These are phyloP conservation scores for Chalaropsis ovoidea DNA, from an alignment of 2,329 filamentous ascomycete genomes.

Conservation along the genomic window DNA sequence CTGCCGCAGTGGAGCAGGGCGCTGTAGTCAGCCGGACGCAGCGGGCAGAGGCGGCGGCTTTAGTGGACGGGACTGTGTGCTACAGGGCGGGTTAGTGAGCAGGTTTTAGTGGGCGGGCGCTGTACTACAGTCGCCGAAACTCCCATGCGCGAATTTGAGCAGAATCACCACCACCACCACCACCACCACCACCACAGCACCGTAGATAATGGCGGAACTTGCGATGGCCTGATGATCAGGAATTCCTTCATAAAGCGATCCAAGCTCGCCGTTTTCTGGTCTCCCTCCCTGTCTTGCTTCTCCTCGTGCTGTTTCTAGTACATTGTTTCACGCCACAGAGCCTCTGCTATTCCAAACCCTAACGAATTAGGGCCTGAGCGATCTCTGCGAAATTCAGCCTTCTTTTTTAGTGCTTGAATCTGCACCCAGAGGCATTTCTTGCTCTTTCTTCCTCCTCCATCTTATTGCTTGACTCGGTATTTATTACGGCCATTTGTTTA, in stretches of 20 bases:
- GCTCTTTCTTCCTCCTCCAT: background rate
- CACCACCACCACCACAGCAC: background rate
- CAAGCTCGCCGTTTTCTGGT: background rate
- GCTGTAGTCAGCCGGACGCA: background rate
- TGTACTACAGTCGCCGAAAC: background rate
- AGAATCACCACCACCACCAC: slow-evolving; percentile 11
- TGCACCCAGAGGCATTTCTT: background rate
- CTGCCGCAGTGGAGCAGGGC: background rate
- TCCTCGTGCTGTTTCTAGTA: background rate
- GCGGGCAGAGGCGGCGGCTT: background rate
- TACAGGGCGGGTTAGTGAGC: background rate
- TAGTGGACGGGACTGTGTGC: background rate
- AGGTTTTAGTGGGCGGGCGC: background rate
- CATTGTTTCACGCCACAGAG: background rate
- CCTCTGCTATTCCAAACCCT: background rate
- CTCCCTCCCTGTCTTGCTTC: background rate
- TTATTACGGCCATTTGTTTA: background rate
- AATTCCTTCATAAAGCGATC: slow-evolving; percentile 2
- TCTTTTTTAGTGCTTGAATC: background rate
- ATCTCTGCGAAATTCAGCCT: background rate
- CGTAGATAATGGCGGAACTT: background rate
- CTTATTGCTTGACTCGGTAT: background rate
- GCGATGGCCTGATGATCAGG: background rate
- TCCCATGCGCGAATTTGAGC: slow-evolving; percentile 23
- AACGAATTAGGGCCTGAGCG: background rate